Base-by-base conservation (phyloP, 768 basidiomycete species). In the Suillus cothurnatus region DNA sequence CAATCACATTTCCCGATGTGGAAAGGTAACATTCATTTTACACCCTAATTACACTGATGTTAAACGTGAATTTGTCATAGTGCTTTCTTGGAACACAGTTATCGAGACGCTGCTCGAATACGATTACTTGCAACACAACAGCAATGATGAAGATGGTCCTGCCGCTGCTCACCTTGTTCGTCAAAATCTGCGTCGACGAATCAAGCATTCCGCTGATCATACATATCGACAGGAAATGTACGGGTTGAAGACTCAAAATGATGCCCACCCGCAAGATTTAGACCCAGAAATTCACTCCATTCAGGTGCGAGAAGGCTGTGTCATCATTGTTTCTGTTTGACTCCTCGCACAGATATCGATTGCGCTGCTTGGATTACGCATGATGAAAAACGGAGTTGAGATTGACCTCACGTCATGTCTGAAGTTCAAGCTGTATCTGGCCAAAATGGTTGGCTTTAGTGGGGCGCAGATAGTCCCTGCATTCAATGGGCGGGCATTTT, bases 1-100 rank as follows among this genome's bases (percentile, higher is more conserved):
- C 86, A 81, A n/a, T 80, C 89, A 0, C 84, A 90, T 75, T 89
- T 92, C 74, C 83, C 89, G 21, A 73, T 68, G 17, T 93, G 91
- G 91, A 80, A 80, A 83, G 81, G 91, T 90, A 68, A 61, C 74
- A 62, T 7, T 23, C 74, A 62, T 6, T 31, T n/a, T 6, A 21
- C 14, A 21, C 56, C 21, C 11, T 38, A 62, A 34, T 61, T 63
- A 55, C 28, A 26, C 21, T 47, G 28, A 12, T 28, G 62, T 53
- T 28, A 17, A 64, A 15, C 38, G 21, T 58, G 7, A 55, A 31
- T 55, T 47, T 11, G 26, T 11, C 36, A 2, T 63, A 92, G 90
- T 91, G 41, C 73, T 92, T 15, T 84, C 86, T 0, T 92, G 90
- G 90, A 80, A 84, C 34, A 79, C 79, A 31, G 81, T 92, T 34